Evolutionary conservation across 179 eudicot genomes (phyloP).

Genomic region (Nepenthes alata): DNA sequence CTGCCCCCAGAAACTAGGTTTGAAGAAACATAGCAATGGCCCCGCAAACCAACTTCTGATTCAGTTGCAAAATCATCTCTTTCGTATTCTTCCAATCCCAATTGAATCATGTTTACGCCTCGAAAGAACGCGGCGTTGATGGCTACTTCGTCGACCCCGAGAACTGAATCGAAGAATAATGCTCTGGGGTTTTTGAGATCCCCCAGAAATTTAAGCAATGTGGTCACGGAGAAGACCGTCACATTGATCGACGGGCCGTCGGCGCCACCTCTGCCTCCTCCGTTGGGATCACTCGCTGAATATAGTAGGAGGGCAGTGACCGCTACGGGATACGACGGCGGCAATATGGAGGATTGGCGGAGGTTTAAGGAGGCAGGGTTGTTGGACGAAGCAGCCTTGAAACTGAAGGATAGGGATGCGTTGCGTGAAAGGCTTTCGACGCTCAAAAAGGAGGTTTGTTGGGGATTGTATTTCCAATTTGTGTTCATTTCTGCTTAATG

Average conservation of each 20-base stretch:
- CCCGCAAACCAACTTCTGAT: too few species aligned
- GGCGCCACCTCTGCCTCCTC: conserved; percentile 41
- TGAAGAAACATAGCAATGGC: too few species aligned
- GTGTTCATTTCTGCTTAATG: background rate
- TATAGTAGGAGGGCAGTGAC: conserved; percentile 7
- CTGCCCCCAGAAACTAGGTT: too few species aligned
- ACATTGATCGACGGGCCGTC: conserved; percentile 40
- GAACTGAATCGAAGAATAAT: conserved; percentile 12
- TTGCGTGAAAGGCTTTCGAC: conserved; percentile 22
- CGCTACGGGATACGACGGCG: conserved; percentile 9
- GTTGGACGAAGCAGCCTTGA: conserved; percentile 52
- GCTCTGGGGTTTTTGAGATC: too few species aligned
- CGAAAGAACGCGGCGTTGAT: conserved; percentile 38
- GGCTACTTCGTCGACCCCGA: conserved; percentile 12
- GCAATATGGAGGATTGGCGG: conserved; percentile 59
- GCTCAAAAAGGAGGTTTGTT: conserved; percentile 55
- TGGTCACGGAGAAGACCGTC: conserved; percentile 36
- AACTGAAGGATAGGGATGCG: conserved; percentile 47
- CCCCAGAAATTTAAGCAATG: background rate
- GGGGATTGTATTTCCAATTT: background rate
- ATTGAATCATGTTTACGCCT: conserved; percentile 54
- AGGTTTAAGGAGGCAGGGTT: conserved; percentile 72
- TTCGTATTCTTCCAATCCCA: background rate
- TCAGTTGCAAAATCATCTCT: too few species aligned
- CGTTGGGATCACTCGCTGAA: conserved; percentile 28